Evolutionary conservation across 768 basidiomycete species (phyloP), one percentile per base, ranked within the genome.

Genomic region (Steccherinum ochraceum): DNA sequence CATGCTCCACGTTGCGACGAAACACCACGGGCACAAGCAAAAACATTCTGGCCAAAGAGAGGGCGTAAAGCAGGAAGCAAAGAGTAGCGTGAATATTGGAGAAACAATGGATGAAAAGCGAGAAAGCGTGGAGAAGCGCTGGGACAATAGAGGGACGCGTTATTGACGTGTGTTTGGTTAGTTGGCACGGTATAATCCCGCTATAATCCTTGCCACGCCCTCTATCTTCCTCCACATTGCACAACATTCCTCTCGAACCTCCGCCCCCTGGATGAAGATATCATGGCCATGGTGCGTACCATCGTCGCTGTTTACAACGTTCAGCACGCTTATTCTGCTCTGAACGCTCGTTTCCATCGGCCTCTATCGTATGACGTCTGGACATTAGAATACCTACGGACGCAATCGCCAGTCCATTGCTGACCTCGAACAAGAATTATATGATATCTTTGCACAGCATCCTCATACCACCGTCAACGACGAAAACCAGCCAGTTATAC

Each of bases 371-470:
- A 16, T 35, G 30, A 35, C 30, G 30, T 16, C 30, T 7, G 30
- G 16, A 35, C 30, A 19, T 18, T 23, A 43, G 16, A 43, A 43
- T 19, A 61, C 63, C 25, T 66, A 69, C 54, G 84, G 83, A 50
- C 75, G 87, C 53, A 79, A 77, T 67, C 76, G 84, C 63, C 79
- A 87, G 62, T 87, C 85, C 40, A 74, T 88, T 42, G 75, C 73
- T 48, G 81, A 84, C 68, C 83, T 90, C 52, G 81, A 89, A 62
- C 73, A 77, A 56, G 78, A 83, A 60, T 79, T 90, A 25, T 65
- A 80, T 63, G 73, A 75, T 49, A 78, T 91, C 54, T 89, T 91
- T 63, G 69, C 72, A 50, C 71, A 78, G 26, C 86, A 90, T 60
- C 79, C 83, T 11, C 68, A 78, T 43, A 77, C 79, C 35, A 75